Evolutionary conservation across 371 early-diverging fungal species (phyloP).

Genomic region (Chytridium lagenaria): DNA sequence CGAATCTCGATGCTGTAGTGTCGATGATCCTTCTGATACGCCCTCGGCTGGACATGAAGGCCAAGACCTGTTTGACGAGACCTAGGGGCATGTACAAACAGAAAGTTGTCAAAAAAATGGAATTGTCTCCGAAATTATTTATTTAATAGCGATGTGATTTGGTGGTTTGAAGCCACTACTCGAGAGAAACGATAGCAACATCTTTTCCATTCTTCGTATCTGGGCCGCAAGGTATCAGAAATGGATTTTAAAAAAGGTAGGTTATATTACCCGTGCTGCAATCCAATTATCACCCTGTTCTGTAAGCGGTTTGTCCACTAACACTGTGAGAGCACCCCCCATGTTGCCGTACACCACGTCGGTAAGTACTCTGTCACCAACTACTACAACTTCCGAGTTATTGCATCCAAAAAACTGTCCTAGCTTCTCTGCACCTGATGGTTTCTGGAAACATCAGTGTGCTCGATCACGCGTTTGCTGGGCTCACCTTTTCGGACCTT

Average conservation of each 20-base stretch:
- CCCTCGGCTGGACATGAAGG: no score
- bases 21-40: no score
- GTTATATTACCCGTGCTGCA: constrained; percentile 51
- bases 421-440: constrained; percentile 73
- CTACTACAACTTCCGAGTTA: constrained; percentile 68
- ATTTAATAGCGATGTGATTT: no score
- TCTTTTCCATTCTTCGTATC: neutral
- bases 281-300: constrained; percentile 78
- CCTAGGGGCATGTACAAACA: no score
- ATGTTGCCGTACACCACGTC: constrained; percentile 87
- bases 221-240: neutral
- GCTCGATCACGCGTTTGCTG: neutral
- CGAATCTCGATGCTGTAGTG: no score
- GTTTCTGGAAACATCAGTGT: constrained; percentile 74
- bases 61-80: no score
- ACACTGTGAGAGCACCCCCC: constrained; percentile 75
- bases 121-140: no score
- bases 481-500: constrained; percentile 47
- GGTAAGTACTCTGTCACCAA: constrained; percentile 90
- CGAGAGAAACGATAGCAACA: neutral
- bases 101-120: no score
- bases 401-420: constrained; percentile 33
- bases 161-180: neutral
- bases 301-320: constrained; percentile 73
- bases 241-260: neutral